Evolutionary conservation across 1,139 yeast species (phyloP).

Genomic region (Geotrichum macrosporum): DNA sequence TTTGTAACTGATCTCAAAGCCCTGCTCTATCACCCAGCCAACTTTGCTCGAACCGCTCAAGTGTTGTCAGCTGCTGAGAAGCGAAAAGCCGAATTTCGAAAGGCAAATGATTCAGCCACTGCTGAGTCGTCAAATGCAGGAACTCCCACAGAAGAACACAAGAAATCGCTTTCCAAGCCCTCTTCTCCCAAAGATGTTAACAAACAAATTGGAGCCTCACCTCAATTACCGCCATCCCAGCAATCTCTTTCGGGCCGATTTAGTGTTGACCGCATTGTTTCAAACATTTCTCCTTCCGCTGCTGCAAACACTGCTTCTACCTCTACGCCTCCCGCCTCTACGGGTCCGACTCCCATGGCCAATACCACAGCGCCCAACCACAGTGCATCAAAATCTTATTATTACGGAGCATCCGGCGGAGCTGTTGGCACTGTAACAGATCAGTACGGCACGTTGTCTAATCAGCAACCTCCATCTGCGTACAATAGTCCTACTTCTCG

Average conservation of each 20-base stretch:
- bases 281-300: slow-evolving; percentile 6
- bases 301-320: slow-evolving; percentile 5
- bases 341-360: slow-evolving; percentile 3
- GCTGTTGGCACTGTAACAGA: slow-evolving; percentile 3
- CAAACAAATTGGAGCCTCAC: neutral
- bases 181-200: slow-evolving; percentile 14
- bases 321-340: slow-evolving; percentile 16
- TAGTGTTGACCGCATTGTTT: slow-evolving; percentile 18
- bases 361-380: neutral
- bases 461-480: slow-evolving; percentile 8
- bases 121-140: neutral
- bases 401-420: slow-evolving; percentile 10
- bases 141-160: neutral
- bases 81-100: slow-evolving; percentile 25
- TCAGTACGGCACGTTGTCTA: neutral
- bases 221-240: slow-evolving; percentile 12
- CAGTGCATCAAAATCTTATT: slow-evolving; percentile 14
- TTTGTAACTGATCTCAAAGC: slow-evolving; percentile 82
- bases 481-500: slow-evolving; percentile 16
- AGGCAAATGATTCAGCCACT: slow-evolving; percentile 11
- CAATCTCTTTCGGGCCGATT: slow-evolving; percentile 16
- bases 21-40: slow-evolving; percentile 45
- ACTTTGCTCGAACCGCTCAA: slow-evolving; percentile 27
- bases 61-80: slow-evolving; percentile 24
- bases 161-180: slow-evolving; percentile 4